Conservation (phyloP, 1,284 basidiomycete species). For the Wolfiporia cocos region DNA sequence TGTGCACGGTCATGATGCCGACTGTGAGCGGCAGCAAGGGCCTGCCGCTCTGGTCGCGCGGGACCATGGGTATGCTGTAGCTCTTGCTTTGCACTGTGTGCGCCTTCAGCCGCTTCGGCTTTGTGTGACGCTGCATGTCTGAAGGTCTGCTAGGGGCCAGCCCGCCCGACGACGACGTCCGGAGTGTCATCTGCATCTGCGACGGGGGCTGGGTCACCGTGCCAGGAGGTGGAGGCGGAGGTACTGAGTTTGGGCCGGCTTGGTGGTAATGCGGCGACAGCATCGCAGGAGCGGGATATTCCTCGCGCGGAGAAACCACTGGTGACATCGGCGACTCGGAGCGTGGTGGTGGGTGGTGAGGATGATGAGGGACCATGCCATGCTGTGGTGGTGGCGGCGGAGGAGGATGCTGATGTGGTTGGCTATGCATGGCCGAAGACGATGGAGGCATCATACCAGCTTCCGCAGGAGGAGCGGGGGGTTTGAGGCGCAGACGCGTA, state of each 20-base stretch:
- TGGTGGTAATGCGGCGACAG: conserved; percentile 16
- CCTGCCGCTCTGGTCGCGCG: conserved; percentile 58
- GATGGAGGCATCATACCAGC: conserved; percentile 7
- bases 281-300: conserved; percentile 12
- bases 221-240: conserved; percentile 3
- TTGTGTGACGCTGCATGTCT: conserved; percentile 41
- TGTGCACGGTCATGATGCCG: conserved; percentile 76
- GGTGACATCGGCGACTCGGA: conserved; percentile 24
- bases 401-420: conserved; percentile 2
- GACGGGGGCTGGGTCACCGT: too few species aligned
- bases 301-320: conserved; percentile 19
- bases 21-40: conserved; percentile 71
- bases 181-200: conserved; percentile 24
- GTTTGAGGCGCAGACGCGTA: conserved; percentile 35
- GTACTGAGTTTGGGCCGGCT: conserved; percentile 2
- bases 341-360: conserved; percentile 12
- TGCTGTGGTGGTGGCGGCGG: conserved; percentile 8
- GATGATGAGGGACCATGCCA: background rate
- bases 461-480: conserved; percentile 22
- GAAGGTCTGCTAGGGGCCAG: conserved; percentile 26
- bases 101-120: conserved; percentile 70
- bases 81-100: conserved; percentile 72
- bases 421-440: conserved; percentile 5
- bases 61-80: conserved; percentile 68
- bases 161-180: conserved; percentile 15